Conservation (phyloP, 2,329 filamentous ascomycete genomes). For the Penicillium vulpinum region DNA sequence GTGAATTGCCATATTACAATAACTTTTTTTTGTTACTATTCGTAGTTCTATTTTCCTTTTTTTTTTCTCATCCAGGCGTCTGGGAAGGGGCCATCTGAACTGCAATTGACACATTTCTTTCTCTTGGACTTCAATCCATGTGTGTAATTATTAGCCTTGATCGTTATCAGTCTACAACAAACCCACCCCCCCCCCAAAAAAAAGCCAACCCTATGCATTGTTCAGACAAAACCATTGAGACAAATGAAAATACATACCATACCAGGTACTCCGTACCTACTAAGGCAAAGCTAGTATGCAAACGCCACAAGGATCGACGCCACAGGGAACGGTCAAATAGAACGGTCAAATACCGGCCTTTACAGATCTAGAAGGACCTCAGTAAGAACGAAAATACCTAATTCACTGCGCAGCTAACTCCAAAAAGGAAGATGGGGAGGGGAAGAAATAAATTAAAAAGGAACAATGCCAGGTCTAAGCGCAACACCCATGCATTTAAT, state of each 20-base stretch:
- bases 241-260: not conserved
- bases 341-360: not conserved
- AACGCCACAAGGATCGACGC: not conserved
- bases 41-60: conserved; percentile 18
- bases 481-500: not conserved
- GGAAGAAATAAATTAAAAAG: not conserved
- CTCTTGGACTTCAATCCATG: not conserved
- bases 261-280: not conserved
- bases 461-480: not conserved
- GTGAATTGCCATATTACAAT: conserved; percentile 5
- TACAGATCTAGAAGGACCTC: not conserved
- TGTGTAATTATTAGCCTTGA: conserved; percentile 2
- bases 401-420: not conserved
- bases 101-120: conserved; percentile 4
- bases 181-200: too few relatives aligned
- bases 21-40: conserved; percentile 12
- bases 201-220: not conserved
- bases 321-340: not conserved
- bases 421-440: not conserved
- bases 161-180: not conserved
- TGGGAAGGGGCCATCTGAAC: conserved; percentile 4
- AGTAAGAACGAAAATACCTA: not conserved
- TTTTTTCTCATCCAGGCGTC: conserved; percentile 14
- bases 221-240: not conserved
- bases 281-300: not conserved